These are phyloP conservation scores for Trametes versicolor DNA, from an alignment of 1,284 basidiomycete genomes.

Conservation along the genomic window DNA sequence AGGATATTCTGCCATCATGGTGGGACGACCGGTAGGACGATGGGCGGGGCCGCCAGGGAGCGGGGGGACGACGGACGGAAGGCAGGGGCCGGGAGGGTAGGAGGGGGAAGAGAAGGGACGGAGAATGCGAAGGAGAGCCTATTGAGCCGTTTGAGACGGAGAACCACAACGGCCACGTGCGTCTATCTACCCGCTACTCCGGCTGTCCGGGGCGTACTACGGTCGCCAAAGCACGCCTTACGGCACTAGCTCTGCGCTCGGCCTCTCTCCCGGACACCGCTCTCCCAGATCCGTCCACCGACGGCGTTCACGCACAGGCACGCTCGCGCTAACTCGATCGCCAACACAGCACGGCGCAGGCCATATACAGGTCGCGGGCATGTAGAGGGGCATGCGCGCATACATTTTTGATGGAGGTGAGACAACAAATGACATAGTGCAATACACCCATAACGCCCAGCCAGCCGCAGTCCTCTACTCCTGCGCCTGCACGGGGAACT, in stretches of 20 bases:
- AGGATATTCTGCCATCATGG: constrained; percentile 48
- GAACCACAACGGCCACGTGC: constrained; percentile 39
- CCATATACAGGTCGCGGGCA: constrained; percentile 30
- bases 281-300: constrained; percentile 6
- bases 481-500: constrained; percentile 81
- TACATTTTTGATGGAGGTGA: constrained; percentile 45
- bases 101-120: constrained; percentile 37
- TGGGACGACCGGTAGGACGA: constrained; percentile 33
- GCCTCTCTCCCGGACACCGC: constrained; percentile 9
- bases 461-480: constrained; percentile 54
- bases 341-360: constrained; percentile 7
- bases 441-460: constrained; percentile 41
- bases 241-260: not conserved
- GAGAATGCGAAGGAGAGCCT: constrained; percentile 34
- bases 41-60: constrained; percentile 31
- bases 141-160: constrained; percentile 37
- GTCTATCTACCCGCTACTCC: constrained; percentile 21
- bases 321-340: constrained; percentile 10
- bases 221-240: constrained; percentile 8
- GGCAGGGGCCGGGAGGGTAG: constrained; percentile 28
- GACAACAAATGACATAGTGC: constrained; percentile 45
- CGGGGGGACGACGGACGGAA: constrained; percentile 30
- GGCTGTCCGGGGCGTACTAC: constrained; percentile 28
- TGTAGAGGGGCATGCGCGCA: constrained; percentile 41
- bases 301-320: constrained; percentile 17